Conservation (phyloP, 345 rosid genomes). For the Populus ilicifolia region DNA sequence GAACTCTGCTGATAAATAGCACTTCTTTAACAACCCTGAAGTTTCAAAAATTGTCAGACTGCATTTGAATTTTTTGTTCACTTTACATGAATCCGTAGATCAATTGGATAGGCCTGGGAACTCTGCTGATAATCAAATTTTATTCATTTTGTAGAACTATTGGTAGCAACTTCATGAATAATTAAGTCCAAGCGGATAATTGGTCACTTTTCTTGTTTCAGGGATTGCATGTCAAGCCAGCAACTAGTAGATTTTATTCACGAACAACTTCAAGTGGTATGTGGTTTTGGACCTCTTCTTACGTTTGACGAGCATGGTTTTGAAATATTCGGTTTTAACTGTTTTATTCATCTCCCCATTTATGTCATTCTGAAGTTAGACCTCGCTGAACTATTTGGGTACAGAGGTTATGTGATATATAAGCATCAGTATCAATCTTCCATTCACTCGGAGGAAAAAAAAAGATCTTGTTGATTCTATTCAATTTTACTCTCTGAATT, state of each 20-base stretch:
- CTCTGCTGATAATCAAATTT: neutral
- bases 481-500: neutral
- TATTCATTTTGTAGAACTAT: neutral
- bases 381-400: neutral
- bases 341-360: neutral
- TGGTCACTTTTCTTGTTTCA: slow-evolving; percentile 31
- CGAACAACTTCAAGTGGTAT: slow-evolving; percentile 62
- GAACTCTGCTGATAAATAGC: neutral
- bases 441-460: neutral
- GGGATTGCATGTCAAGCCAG: slow-evolving; percentile 99
- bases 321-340: neutral
- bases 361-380: neutral
- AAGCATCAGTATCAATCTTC: neutral
- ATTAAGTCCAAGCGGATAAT: neutral
- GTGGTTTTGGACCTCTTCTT: neutral
- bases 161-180: neutral
- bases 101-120: neutral
- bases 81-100: neutral
- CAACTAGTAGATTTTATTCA: slow-evolving; percentile 87
- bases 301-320: neutral
- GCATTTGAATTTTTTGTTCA: neutral
- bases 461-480: neutral
- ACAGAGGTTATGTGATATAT: neutral
- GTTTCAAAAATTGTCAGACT: neutral
- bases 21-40: neutral